A percentile compares a stretch with the other conserved stretches of the same genome.
Conservation (phyloP, 306 rosid species). For the Trichosanthes truncata region DNA sequence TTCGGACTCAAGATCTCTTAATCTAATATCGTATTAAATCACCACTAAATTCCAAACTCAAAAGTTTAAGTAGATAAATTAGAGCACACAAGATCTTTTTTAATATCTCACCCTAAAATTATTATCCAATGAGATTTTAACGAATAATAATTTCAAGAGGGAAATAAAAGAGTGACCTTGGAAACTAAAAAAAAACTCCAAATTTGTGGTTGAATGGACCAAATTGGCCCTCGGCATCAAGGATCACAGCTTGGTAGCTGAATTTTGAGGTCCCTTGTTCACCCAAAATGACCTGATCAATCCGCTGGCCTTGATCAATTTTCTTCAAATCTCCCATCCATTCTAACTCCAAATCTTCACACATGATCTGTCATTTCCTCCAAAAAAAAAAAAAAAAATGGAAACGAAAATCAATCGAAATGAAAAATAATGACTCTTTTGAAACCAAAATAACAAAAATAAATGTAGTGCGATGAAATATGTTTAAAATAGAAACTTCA, state of each 20-base stretch:
- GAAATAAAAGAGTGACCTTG: conserved; percentile 30
- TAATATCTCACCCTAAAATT: too few relatives aligned
- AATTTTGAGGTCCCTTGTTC: conserved; percentile 51
- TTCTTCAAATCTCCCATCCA: conserved; percentile 45
- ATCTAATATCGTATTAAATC: too few relatives aligned
- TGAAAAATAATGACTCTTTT: too few relatives aligned
- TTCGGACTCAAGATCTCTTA: too few relatives aligned
- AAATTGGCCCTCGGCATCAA: conserved; percentile 60
- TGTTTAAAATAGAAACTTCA: background rate
- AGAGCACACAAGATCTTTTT: too few relatives aligned
- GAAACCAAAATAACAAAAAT: conserved; percentile 1
- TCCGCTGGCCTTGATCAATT: conserved; percentile 53
- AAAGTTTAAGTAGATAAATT: too few relatives aligned
- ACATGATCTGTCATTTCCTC: background rate
- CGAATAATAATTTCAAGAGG: too few relatives aligned
- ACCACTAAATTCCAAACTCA: too few relatives aligned
- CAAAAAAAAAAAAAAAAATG: too few relatives aligned
- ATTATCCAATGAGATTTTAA: too few relatives aligned
- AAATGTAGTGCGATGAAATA: conserved; percentile 5
- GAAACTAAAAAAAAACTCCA: conserved; percentile 86
- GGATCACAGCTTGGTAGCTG: conserved; percentile 57
- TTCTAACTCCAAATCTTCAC: conserved; percentile 52
- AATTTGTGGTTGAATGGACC: conserved; percentile 55
- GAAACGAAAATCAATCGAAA: background rate
- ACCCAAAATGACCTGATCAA: conserved; percentile 62